phyloP scores from a whole-genome alignment of 2,329 filamentous ascomycete species.

The Cordyceps farinosa region DNA sequence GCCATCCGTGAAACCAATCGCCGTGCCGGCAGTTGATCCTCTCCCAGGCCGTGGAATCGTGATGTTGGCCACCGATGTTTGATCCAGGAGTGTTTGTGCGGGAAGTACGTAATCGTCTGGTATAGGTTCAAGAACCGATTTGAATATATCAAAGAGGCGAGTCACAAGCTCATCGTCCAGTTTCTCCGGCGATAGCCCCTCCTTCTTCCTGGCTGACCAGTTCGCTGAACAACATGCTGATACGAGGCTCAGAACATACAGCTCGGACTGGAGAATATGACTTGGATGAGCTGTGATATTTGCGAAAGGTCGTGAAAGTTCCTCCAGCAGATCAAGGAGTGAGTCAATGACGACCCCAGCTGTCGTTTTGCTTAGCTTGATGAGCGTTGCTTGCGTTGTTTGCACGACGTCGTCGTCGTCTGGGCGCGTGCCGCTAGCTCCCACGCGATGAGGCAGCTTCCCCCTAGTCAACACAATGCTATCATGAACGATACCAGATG shows the following conservation, averaged over 20 bases:
- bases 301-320: constrained; percentile 53
- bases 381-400: constrained; percentile 58
- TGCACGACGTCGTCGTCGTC: constrained; percentile 58
- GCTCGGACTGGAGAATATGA: constrained; percentile 60
- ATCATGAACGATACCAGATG: not conserved
- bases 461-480: not conserved
- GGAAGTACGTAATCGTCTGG: constrained; percentile 56
- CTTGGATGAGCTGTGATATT: constrained; percentile 50
- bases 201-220: constrained; percentile 43
- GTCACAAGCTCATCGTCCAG: constrained; percentile 50
- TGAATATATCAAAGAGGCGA: constrained; percentile 54
- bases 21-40: not conserved
- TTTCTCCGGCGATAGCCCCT: constrained; percentile 21
- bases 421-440: constrained; percentile 53
- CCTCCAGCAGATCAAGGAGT: constrained; percentile 55
- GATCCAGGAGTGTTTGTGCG: constrained; percentile 55
- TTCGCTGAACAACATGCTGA: constrained; percentile 63
- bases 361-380: constrained; percentile 55
- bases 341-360: constrained; percentile 54
- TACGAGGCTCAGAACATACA: constrained; percentile 60
- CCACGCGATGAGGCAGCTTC: constrained; percentile 61
- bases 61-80: constrained; percentile 38
- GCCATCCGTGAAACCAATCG: not conserved
- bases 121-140: constrained; percentile 55
- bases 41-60: constrained; percentile 30